Evolutionary conservation across 257 asterid species (phyloP), one percentile per base, ranked within the genome.

Genomic region (Handroanthus guayacan): DNA sequence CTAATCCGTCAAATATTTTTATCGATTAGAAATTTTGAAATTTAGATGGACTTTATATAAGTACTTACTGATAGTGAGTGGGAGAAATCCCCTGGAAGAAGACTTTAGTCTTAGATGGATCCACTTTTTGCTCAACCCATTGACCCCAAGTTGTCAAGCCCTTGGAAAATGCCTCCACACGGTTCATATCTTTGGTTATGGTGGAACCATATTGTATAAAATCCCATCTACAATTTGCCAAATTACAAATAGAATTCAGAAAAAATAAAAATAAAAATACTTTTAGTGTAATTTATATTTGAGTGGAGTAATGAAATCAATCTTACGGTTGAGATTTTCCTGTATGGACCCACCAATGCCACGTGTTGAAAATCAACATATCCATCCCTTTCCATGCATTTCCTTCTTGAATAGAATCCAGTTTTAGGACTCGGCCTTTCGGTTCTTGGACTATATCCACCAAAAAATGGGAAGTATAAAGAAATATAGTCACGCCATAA

Each of bases 321-420:
- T 47, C 78, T 31, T 48, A 84, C 90, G 75, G 79, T 75, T 83
- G 89, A 18, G 81, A 62, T 14, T 20, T 68, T 67, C 85, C 85
- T 5, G 72, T 80, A 81, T 89, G 94, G 4, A 83, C 63, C 94
- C 94, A 89, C 94, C 94, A 85, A 67, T 89, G 94, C 94, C 94
- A 89, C 0, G 94, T 65, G 85, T 89, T 89, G 90, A 86, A 89
- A 67, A 89, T 82, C 75, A 89, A 34, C 84, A 85, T 77, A 45
- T 87, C 91, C 90, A 87, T 85, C 31, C 91, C 89, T 76, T 9
- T 74, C 94, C 94, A 87, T 12, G 81, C 82, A n/a, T 83, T 69
- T 45, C 94, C 94, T 65, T 79, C 71, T 31, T 56, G 47, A n/a
- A 85, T 89, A 5, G 89, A 89, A 57, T 89, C 87, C 36, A 89